Conservation (phyloP, 108 stramenopile genomes). For the Nitzschia inconspicua region DNA sequence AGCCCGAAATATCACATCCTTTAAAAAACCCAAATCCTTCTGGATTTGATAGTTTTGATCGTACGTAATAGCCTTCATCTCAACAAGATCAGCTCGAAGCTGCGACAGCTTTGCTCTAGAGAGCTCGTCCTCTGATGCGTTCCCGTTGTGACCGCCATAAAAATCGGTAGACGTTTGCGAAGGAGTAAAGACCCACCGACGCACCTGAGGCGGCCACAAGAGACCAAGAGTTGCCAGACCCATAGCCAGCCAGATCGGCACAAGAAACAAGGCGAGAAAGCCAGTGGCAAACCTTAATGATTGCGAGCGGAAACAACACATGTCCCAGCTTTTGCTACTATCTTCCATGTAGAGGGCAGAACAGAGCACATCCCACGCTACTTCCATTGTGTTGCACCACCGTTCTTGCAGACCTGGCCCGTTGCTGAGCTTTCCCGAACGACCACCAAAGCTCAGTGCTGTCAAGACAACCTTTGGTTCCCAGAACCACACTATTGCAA, state of each 20-base stretch:
- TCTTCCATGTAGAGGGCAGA: constrained; percentile 3
- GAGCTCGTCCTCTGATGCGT: neutral
- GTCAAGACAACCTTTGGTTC: constrained; percentile 39
- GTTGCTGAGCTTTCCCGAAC: neutral
- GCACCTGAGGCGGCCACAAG: constrained; percentile 76
- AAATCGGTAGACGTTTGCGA: neutral
- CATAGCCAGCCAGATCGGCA: constrained; percentile 68
- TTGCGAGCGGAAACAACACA: constrained; percentile 5
- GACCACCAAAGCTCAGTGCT: neutral
- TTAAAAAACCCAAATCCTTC: constrained; percentile 24
- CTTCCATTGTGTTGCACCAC: constrained; percentile 22
- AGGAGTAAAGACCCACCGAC: constrained; percentile 44
- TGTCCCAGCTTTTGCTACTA: constrained; percentile 16
- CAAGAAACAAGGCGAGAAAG: constrained; percentile 32
- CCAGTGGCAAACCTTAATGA: constrained; percentile 21
- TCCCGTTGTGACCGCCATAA: no score
- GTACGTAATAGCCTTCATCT: constrained; percentile 15
- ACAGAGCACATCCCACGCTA: constrained; percentile 17
- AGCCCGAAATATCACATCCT: constrained; percentile 22
- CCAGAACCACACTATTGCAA: constrained; percentile 39
- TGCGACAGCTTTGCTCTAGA: constrained; percentile 19
- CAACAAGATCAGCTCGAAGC: constrained; percentile 19
- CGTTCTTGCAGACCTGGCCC: constrained; percentile 1
- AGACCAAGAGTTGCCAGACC: constrained; percentile 57
- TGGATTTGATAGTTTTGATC: constrained; percentile 25